A percentile compares a stretch with the other conserved stretches of the same genome.
These are phyloP conservation scores for Haberlea rhodopensis DNA, from an alignment of 257 asterid genomes.

Conservation along the genomic window DNA sequence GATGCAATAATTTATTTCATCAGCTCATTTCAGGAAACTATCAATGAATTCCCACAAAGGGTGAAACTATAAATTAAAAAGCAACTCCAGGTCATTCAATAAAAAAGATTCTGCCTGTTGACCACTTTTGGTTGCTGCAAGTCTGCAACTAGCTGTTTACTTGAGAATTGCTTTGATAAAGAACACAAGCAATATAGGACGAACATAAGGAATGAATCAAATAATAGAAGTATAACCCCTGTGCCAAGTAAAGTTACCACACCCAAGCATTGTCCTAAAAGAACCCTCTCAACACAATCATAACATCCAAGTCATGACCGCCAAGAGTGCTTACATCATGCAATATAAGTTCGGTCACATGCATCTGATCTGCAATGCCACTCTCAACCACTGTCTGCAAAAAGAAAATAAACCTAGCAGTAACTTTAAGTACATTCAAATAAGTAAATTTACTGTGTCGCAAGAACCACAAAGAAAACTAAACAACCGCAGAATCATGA, in stretches of 20 bases:
- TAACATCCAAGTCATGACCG: constrained; percentile 14
- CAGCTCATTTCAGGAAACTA: background rate
- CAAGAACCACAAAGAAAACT: constrained; percentile 5
- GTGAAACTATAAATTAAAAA: background rate
- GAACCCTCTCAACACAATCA: constrained; percentile 17
- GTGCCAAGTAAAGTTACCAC: background rate
- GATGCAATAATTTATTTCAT: too few species aligned
- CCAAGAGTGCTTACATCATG: constrained; percentile 60
- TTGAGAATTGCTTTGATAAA: background rate
- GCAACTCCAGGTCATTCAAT: background rate
- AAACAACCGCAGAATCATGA: constrained; percentile 12
- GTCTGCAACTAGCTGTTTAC: background rate
- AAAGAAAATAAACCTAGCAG: constrained; percentile 17
- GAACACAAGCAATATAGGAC: constrained; percentile 1
- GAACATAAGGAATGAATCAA: constrained; percentile 14
- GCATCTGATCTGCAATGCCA: constrained; percentile 79
- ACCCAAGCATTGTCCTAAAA: constrained; percentile 4
- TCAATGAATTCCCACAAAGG: background rate
- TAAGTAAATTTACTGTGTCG: constrained; percentile 16
- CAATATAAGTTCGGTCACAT: constrained; percentile 73
- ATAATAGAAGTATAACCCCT: too few species aligned
- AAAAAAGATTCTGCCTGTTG: background rate
- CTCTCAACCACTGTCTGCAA: constrained; percentile 76
- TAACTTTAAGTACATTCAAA: background rate
- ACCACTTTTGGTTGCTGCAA: background rate